Evolutionary conservation across 192 early-diverging fungal genomes (phyloP).

Genomic region (Spizellomyces punctatus): DNA sequence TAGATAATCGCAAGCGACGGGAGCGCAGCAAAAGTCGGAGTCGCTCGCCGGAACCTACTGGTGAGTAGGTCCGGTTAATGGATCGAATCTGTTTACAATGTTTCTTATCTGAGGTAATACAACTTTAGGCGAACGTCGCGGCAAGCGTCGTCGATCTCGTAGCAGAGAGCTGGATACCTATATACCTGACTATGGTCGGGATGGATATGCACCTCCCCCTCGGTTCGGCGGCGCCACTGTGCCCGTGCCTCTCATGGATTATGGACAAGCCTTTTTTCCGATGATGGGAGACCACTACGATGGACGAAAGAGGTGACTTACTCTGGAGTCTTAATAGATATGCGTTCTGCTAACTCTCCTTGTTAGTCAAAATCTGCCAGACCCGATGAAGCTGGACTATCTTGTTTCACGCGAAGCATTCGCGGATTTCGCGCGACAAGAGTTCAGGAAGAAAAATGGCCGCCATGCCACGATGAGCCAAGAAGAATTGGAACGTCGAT

Average conservation of each 20-base stretch:
- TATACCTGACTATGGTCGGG: constrained; percentile 14
- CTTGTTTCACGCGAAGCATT: constrained; percentile 57
- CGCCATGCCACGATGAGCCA: constrained; percentile 56
- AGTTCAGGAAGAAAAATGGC: constrained; percentile 19
- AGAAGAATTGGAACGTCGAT: constrained; percentile 79
- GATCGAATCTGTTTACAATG: constrained; percentile 1
- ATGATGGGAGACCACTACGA: neutral
- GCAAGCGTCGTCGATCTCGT: constrained; percentile 27
- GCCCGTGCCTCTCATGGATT: neutral
- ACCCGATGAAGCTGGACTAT: constrained; percentile 78
- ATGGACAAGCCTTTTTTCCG: neutral
- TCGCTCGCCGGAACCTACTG: neutral
- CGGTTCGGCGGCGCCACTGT: neutral
- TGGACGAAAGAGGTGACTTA: neutral
- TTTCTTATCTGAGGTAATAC: too few relatives aligned
- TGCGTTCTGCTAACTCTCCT: neutral
- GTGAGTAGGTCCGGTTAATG: neutral
- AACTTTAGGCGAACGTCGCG: constrained; percentile 13
- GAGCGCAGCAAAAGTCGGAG: constrained; percentile 26
- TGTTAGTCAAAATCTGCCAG: constrained; percentile 33
- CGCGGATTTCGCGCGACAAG: constrained; percentile 19
- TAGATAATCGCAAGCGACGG: constrained; percentile 18
- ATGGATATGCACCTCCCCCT: constrained; percentile 7
- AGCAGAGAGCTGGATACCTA: constrained; percentile 18
- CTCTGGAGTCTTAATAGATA: neutral